Evolutionary conservation across 2,329 filamentous ascomycete species (phyloP).

Genomic region (Fusarium chaquense): DNA sequence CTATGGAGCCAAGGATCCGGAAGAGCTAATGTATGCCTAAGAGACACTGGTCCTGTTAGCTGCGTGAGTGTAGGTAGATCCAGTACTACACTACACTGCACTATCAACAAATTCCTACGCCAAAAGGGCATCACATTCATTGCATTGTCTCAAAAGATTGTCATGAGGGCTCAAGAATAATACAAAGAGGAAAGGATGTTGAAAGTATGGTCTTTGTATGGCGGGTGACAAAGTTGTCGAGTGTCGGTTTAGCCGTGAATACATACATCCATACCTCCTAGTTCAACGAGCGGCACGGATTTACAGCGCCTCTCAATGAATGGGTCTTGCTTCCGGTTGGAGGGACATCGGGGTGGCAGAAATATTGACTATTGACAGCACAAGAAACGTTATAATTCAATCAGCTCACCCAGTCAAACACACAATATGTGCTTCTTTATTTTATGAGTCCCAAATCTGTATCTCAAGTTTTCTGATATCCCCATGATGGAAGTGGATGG

Average conservation of each 20-base stretch:
- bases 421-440: not conserved
- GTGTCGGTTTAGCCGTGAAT: conserved; percentile 26
- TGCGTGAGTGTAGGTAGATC: not conserved
- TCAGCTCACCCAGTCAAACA: not conserved
- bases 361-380: not conserved
- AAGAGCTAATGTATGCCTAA: conserved; percentile 26
- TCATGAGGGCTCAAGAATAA: conserved; percentile 17
- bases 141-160: conserved; percentile 19
- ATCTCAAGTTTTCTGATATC: conserved; percentile 1
- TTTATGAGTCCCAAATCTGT: not conserved
- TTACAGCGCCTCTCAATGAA: conserved; percentile 34
- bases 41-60: conserved; percentile 4
- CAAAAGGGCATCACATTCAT: conserved; percentile 9
- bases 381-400: not conserved
- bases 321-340: conserved; percentile 44
- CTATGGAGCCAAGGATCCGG: conserved; percentile 25
- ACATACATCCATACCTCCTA: not conserved
- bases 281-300: conserved; percentile 33
- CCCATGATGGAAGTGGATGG: conserved; percentile 12
- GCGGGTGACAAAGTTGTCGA: conserved; percentile 15
- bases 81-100: conserved; percentile 9
- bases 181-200: not conserved
- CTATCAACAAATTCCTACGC: conserved; percentile 5
- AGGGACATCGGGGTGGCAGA: conserved; percentile 11
- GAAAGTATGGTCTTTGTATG: conserved; percentile 24